Base-by-base conservation (phyloP, 176 grass and related monocot genomes). In the Hsuehochloa calcarea region DNA sequence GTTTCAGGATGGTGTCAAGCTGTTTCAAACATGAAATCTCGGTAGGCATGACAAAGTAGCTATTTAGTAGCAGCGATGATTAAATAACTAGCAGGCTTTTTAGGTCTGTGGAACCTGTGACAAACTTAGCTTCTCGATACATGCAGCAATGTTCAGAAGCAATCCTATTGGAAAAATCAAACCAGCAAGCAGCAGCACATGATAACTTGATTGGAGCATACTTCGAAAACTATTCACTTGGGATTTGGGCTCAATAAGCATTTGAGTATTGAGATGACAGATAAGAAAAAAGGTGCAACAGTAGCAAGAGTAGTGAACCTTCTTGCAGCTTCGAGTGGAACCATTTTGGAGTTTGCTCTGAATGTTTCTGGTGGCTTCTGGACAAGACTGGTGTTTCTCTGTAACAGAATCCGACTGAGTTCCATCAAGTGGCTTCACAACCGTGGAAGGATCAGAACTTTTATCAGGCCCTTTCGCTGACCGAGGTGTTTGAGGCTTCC, bases 281-380 rank as follows among this genome's bases (percentile, higher is more conserved):
- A 68, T 44, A 38, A 88, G 51, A 56, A 27, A 72, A 81, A 75
- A 52, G 8, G 35, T 87, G 40, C 49, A 89, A 47, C 5, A 79
- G 40, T 26, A 73, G 72, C 31, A 87, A 68, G 52, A 88, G 62
- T 12, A 26, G 51, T 45, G 58, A 72, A 97, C 95, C 95, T 94
- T 97, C 54, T 90, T 97, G 84, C 95, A 97, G 75, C 95, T 97
- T 84, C 92, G 82, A 27, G 85, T 91, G 12, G 89, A 93, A 70
- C 70, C 38, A 82, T 82, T 84, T 64, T 94, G 92, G 46, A 77
- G 23, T 90, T 89, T 97, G 74, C 69, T 85, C 34, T 93, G 90
- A 15, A 70, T 72, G 58, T 90, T 85, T 73, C 82, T 92, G 46
- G 38, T 65, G 79, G 72, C 29, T 75, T 88, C 85, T 70, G 63